Evolutionary conservation across 129 eudicot genomes (phyloP), one percentile per base, ranked within the genome.

Genomic region (Arctium minus): DNA sequence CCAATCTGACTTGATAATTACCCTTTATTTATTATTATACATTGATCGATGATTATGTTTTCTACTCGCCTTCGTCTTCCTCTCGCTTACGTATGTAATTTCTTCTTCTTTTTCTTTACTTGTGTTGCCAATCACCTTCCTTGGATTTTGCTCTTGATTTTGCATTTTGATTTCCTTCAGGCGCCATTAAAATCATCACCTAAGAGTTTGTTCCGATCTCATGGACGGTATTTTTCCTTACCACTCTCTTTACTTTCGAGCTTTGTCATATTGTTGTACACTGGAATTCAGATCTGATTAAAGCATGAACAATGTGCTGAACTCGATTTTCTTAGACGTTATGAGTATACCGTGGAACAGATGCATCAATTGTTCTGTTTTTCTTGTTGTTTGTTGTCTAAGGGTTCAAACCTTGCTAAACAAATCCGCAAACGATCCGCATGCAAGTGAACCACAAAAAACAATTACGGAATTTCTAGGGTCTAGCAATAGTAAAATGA

Each of bases 161-260:
- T 70, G 3, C 1, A 18, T 32, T 71, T n/a, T 69, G 72, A 64
- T 81, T 67, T 84, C 75, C 78, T 38, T 35, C 83, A 90, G 93
- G 88, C 76, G 56, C 80, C 83, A 32, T 32, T 81, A 15, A 69
- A 81, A 15, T 80, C 93, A 74, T 72, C 84, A 5, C 70, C 36
- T 33, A 68, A 40, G 29, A 81, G 37, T 79, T 68, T 85, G 10
- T 33, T 60, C 77, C 64, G 67, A 40, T 65, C 50, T 73, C 70
- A 87, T 87, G 89, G 88, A 87, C 83, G 89, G 91, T 90, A 88
- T 2, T 31, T 75, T 74, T 67, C 46, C 48, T 56, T 33, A 32
- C 44, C 36, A 11, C 69, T 13, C 77, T 31, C 40, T 39, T 2
- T 38, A 32, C 40, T 13, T 42, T 64, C 44, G 8, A 10, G 70